These are phyloP conservation scores for Verticillium albo-atrum DNA, from an alignment of 2,329 filamentous ascomycete genomes.

Conservation along the genomic window DNA sequence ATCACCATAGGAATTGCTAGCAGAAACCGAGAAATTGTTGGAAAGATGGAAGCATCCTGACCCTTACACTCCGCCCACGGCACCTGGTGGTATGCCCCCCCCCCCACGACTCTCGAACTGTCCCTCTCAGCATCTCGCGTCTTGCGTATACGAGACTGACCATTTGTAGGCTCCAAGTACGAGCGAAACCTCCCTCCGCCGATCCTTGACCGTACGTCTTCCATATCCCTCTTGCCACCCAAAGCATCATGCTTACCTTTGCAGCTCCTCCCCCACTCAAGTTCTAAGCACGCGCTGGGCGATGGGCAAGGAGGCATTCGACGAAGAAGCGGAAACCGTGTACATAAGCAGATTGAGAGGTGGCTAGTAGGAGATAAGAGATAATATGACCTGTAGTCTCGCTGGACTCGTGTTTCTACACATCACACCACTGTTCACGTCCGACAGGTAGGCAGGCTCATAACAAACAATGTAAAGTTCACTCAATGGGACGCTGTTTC, in stretches of 20 bases:
- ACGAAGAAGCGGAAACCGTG: constrained; percentile 27
- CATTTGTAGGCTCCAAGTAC: constrained; percentile 76
- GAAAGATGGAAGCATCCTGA: constrained; percentile 98
- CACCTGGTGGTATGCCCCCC: constrained; percentile 72
- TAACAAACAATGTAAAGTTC: too few relatives aligned
- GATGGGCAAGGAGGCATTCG: constrained; percentile 8
- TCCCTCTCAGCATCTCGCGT: too few relatives aligned
- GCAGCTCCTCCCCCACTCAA: constrained; percentile 48
- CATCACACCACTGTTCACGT: too few relatives aligned
- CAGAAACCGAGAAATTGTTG: constrained; percentile 82
- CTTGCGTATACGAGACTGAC: too few relatives aligned
- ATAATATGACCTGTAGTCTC: too few relatives aligned
- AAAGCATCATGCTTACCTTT: not conserved
- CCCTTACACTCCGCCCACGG: constrained; percentile 82
- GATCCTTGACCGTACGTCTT: constrained; percentile 69
- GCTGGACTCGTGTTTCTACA: too few relatives aligned
- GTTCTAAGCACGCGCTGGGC: constrained; percentile 25
- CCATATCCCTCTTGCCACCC: not conserved
- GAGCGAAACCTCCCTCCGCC: constrained; percentile 86
- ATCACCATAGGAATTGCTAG: constrained; percentile 64
- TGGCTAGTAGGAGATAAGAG: too few relatives aligned
- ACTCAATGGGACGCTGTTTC: too few relatives aligned
- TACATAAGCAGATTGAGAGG: not conserved
- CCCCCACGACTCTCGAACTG: not conserved
- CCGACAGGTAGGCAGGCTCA: too few relatives aligned